Base-by-base conservation (phyloP, 2,329 filamentous ascomycete genomes). In the Sclerotinia sclerotiorum region DNA sequence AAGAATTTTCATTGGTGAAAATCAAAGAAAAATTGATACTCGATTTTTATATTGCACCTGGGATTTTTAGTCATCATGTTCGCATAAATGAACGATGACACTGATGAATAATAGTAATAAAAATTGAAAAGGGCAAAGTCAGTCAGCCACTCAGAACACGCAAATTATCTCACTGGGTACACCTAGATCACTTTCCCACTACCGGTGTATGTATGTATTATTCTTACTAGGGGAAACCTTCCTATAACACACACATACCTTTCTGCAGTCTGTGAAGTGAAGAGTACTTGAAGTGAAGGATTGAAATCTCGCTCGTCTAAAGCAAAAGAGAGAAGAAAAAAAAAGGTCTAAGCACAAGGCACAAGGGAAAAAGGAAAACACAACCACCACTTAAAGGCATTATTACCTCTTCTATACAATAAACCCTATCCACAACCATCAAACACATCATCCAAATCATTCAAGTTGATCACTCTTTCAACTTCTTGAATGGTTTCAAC, bases 381-480 rank as follows among this genome's bases (percentile, higher is more conserved):
- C 44, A 56, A 32, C 29, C 11, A 56, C 29, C n/a, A 61, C 44
- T 44, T 15, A 60, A 56, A 24, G 32, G 24, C 11, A 39, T 39
- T 21, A n/a, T 39, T 42, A 42, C 8, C 15, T 21, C 39, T 58
- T 4, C 56, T 46, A 27, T 13, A 2, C 13, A 13, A 32, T n/a
- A 62, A 44, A 49, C 58, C 21, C 58, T 1, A 6, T 62, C 27
- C 58, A 46, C 17, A 44, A n/a, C 15, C 15, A 35, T 48, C 48
- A 42, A 51, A 35, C 49, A 24, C 61, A 51, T 63, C 60, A 35
- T 64, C 35, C 51, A 65, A 65, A 51, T 63, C 60, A 35, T 64
- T 46, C 51, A 65, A 65, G 63, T 55, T 48, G 42, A 65, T 66
- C 64, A 48, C 64, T 66, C 64, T 51, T 66, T 66, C 64, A 65